Base-by-base conservation (phyloP, 2,329 filamentous ascomycete genomes). In the Rhynchosporium graminicola region DNA sequence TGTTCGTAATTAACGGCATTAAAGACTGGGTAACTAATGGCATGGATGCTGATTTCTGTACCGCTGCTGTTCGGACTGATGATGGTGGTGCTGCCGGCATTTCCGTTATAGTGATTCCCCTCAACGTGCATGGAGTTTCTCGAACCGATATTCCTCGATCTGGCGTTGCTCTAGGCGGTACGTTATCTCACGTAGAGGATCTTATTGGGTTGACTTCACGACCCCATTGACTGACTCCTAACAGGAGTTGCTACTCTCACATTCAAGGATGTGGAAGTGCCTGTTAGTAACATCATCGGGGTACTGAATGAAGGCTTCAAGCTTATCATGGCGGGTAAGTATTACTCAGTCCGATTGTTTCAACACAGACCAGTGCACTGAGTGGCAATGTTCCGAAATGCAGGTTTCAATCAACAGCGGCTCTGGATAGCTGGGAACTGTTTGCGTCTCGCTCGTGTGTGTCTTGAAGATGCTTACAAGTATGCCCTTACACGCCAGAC, bases 1-100 rank as follows among this genome's bases (percentile, higher is more conserved):
- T 92, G 74, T 98, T 94, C 79, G 96, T 97, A 68, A 93, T 97
- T 79, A 97, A 97, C 73, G 93, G 93, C 63, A 92, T 96, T 84
- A 97, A 97, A 88, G 97, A 97, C 80, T 97, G 93, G 93, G 97
- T 97, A 78, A 97, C 93, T 74, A 97, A 97, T 79, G 93, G 93
- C 73, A 86, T 96, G 73, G 96, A 91, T 91, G 85, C 83, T 64
- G 93, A 97, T 76, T 97, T 97, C 81, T 97, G 97, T 81, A 97
- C 93, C 62, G 94, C 91, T 13, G 93, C 92, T 33, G 93, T 97
- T 51, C 89, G 93, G 63, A 97, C 94, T 3, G 91, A 92, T 62
- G 88, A 86, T 15, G 80, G 84, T 26, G 94, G 94, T 69, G 97
- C 96, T 92, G 91, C 92, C 73, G 94, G 94, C 63, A 83, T 98